Evolutionary conservation across 108 stramenopile genomes (phyloP).

Genomic region (Epipyxis sp.): DNA sequence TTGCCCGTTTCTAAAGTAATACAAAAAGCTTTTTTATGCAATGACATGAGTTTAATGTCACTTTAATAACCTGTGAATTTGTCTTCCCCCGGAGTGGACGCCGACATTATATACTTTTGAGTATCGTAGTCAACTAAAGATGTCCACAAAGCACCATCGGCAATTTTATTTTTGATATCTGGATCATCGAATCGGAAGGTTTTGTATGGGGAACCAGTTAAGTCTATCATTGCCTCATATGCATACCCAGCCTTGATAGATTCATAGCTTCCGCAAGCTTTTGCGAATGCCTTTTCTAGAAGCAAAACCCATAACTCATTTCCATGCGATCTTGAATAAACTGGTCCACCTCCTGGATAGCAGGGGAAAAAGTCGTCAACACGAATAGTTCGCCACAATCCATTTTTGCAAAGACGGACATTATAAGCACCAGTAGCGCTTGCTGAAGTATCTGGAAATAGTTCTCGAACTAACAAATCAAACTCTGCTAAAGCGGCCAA

Average conservation of each 20-base stretch:
- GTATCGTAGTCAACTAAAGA: conserved; percentile 14
- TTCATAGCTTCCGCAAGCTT: conserved; percentile 34
- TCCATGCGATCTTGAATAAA: neutral
- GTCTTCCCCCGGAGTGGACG: conserved; percentile 38
- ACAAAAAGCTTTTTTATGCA: too few species aligned
- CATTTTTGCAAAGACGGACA: conserved; percentile 45
- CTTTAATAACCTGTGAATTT: too few species aligned
- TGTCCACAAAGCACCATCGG: neutral
- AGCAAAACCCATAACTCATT: conserved; percentile 49
- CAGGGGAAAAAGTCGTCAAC: conserved; percentile 47
- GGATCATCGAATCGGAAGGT: neutral
- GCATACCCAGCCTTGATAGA: conserved; percentile 38
- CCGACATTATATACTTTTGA: conserved; percentile 34
- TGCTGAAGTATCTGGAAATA: too few species aligned
- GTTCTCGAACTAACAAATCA: neutral
- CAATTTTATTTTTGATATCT: neutral
- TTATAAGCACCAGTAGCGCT: too few species aligned
- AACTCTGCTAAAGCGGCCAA: conserved; percentile 30
- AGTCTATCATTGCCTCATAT: conserved; percentile 40
- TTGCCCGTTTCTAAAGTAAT: too few species aligned
- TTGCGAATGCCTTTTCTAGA: conserved; percentile 50
- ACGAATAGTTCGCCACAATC: conserved; percentile 38
- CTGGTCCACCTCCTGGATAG: neutral
- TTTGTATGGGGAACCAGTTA: conserved; percentile 37
- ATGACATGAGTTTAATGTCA: too few species aligned